Percentiles rank a stretch among this genome's conserved stretches.
phyloP scores from a whole-genome alignment of 257 asterid species.

The Primulina eburnea region DNA sequence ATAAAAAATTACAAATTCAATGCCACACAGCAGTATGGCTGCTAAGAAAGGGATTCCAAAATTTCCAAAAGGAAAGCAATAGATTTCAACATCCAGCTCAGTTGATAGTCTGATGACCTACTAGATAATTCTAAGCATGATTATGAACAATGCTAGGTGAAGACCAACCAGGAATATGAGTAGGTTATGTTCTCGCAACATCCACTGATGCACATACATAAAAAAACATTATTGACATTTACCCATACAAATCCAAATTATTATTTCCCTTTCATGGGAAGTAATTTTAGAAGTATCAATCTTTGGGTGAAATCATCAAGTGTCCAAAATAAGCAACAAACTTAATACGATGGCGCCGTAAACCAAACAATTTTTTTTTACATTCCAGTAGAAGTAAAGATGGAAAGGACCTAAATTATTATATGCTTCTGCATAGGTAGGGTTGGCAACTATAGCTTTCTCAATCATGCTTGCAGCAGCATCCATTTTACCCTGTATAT shows the following conservation, averaged over 20 bases:
- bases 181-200: not conserved
- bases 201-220: not conserved
- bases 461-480: slow-evolving; percentile 97
- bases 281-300: slow-evolving; percentile 12
- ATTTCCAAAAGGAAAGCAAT: slow-evolving; percentile 10
- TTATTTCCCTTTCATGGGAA: not conserved
- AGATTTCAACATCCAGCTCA: slow-evolving; percentile 17
- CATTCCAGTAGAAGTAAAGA: slow-evolving; percentile 13
- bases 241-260: slow-evolving; percentile 1
- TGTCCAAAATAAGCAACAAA: slow-evolving; percentile 11
- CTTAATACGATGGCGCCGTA: slow-evolving; percentile 10
- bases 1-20: slow-evolving; percentile 19
- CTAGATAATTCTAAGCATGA: slow-evolving; percentile 3
- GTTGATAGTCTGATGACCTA: not conserved
- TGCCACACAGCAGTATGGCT: slow-evolving; percentile 12
- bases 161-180: not conserved
- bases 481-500: slow-evolving; percentile 94
- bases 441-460: slow-evolving; percentile 96
- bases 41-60: not conserved
- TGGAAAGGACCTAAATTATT: slow-evolving; percentile 75
- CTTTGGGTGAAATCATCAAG: slow-evolving; percentile 1
- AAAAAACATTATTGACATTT: not conserved
- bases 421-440: slow-evolving; percentile 99
- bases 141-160: not conserved
- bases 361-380: slow-evolving; percentile 12